Evolutionary conservation across 495 filamentous ascomycete genomes (phyloP).

Genomic region (Penicillium pulvis): DNA sequence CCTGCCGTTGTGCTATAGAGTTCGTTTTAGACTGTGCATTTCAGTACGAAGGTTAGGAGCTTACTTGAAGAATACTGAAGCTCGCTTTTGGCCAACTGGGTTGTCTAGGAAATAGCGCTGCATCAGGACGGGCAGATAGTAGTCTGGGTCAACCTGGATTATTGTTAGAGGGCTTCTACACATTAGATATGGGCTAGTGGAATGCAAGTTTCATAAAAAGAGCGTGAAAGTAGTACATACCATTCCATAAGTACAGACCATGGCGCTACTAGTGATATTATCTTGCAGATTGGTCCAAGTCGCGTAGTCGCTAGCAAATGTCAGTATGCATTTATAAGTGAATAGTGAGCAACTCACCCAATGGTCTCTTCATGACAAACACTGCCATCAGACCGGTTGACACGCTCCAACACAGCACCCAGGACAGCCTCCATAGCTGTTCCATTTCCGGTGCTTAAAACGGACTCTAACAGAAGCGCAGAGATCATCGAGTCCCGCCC

Average conservation of each 20-base stretch:
- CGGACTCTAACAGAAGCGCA: conserved; percentile 55
- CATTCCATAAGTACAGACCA: conserved; percentile 64
- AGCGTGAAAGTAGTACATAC: conserved; percentile 17
- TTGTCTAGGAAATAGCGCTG: conserved; percentile 59
- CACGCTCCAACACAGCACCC: conserved; percentile 57
- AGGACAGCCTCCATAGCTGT: conserved; percentile 64
- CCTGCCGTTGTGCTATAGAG: conserved; percentile 41
- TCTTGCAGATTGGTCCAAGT: conserved; percentile 58
- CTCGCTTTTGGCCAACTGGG: conserved; percentile 40
- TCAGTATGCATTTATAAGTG: not conserved
- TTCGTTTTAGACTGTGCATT: conserved; percentile 1
- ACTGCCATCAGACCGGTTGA: conserved; percentile 59
- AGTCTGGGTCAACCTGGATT: conserved; percentile 60
- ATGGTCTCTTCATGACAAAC: conserved; percentile 68
- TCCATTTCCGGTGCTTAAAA: conserved; percentile 57
- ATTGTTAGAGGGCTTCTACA: not conserved
- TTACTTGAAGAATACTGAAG: conserved; percentile 48
- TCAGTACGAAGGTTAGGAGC: not conserved
- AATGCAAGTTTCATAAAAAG: not conserved
- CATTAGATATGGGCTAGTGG: not conserved
- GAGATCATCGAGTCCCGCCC: conserved; percentile 66
- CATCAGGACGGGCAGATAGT: conserved; percentile 59
- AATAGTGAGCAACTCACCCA: conserved; percentile 35
- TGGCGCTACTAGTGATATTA: conserved; percentile 54
- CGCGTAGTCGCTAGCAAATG: conserved; percentile 53